Evolutionary conservation across 768 basidiomycete species (phyloP), one percentile per base, ranked within the genome.

Genomic region (Nidularia pulvinata): DNA sequence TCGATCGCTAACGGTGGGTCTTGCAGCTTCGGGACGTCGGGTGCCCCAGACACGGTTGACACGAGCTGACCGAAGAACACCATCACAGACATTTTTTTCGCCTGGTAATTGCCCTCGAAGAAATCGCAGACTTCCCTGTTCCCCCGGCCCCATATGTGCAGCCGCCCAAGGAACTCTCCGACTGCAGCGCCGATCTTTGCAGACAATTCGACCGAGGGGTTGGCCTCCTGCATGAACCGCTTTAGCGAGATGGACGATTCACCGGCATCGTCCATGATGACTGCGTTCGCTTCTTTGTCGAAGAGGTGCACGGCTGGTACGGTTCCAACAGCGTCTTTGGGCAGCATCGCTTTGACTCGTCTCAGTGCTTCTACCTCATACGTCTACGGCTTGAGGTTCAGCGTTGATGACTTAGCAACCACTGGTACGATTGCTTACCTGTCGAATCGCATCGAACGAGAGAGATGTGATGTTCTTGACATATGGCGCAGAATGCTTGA

Each of bases 241-340:
- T 83, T 83, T 52, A 84, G 71, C 1, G 71, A 69, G 10, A 69
- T 54, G 25, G 65, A 56, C 16, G 60, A 58, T 33, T 61, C 63
- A 3, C 87, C 86, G 49, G 73, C 75, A 54, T 89, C 87, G 45
- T 85, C 81, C 75, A 88, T 85, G 61, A 89, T 76, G 37, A 88
- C 73, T 11, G 77, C 79, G 55, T 79, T 70, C 7, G 63, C 71
- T 25, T 66, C 68, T 39, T 74, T 63, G 58, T 89, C 86, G 60
- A 80, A 78, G 34, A 72, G 64, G 59, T 79, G 69, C 13, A 88
- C 69, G 5, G 53, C 61, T 1, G 86, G 85, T 4, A 81, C 77
- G 1, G 71, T 76, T 47, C 83, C 73, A 14, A 79, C 49, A 2
- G 76, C 66, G 25, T 71, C 65, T 14, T 51, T 52, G 7, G 72